phyloP scores from a whole-genome alignment of 75 land plant species.

The Picea sitchensis region DNA sequence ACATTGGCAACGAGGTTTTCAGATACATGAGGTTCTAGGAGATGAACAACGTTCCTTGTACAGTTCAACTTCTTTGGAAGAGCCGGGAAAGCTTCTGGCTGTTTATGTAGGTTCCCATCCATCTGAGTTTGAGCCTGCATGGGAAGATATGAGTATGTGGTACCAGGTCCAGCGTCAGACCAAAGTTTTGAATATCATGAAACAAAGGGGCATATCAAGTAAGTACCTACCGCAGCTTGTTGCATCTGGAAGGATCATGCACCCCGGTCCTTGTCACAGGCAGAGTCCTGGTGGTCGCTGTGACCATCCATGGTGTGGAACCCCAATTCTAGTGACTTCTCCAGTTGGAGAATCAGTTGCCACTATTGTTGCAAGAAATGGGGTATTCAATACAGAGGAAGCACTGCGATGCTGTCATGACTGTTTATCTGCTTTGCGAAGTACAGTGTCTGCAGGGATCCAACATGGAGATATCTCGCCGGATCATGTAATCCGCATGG shows the following conservation, averaged over 20 bases:
- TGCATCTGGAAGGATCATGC: conserved; percentile 67
- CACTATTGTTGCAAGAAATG: conserved; percentile 36
- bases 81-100: conserved; percentile 38
- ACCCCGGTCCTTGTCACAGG: conserved; percentile 61
- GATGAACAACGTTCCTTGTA: conserved; percentile 45
- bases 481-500: conserved; percentile 72
- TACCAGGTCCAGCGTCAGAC: conserved; percentile 88
- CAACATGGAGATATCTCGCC: conserved; percentile 88
- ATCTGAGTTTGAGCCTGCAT: conserved; percentile 18
- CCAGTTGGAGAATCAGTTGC: conserved; percentile 72
- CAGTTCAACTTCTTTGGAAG: conserved; percentile 48
- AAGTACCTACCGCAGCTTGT: conserved; percentile 64
- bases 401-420: conserved; percentile 81
- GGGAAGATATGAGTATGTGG: conserved; percentile 93
- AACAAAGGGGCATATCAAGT: conserved; percentile 61
- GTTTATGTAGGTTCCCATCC: conserved; percentile 78
- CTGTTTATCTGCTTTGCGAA: conserved; percentile 69
- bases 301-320: conserved; percentile 89
- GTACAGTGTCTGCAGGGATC: conserved; percentile 59
- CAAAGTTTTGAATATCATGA: conserved; percentile 71
- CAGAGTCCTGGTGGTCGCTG: conserved; percentile 58
- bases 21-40: conserved; percentile 44
- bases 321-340: conserved; percentile 64
- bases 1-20: conserved; percentile 11
- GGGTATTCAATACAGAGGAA: conserved; percentile 61